Evolutionary conservation across 495 filamentous ascomycete species (phyloP).

Genomic region (Platismatia glauca): DNA sequence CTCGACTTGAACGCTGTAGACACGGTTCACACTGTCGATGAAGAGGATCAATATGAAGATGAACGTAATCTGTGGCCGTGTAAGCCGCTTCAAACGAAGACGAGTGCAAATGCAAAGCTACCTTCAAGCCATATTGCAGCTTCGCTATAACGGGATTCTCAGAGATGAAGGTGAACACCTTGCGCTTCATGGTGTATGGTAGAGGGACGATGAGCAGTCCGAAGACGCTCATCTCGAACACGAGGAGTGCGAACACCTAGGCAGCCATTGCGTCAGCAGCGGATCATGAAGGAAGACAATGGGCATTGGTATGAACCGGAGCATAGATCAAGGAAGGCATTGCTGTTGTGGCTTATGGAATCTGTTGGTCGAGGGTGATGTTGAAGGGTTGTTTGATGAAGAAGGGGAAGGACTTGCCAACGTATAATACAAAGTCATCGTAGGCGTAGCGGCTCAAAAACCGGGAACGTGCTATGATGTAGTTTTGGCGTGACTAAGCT

Average conservation of each 20-base stretch:
- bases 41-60: slow-evolving; percentile 98
- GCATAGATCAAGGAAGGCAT: slow-evolving; percentile 34
- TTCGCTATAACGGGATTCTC: slow-evolving; percentile 77
- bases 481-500: slow-evolving; percentile 7
- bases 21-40: slow-evolving; percentile 96
- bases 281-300: background rate
- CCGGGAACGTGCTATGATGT: slow-evolving; percentile 24
- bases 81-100: slow-evolving; percentile 6
- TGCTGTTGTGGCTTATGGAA: slow-evolving; percentile 4
- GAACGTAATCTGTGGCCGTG: slow-evolving; percentile 75
- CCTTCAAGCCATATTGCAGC: slow-evolving; percentile 72
- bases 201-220: slow-evolving; percentile 85
- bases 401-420: slow-evolving; percentile 55
- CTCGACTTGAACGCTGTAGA: slow-evolving; percentile 92
- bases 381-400: slow-evolving; percentile 5
- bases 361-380: slow-evolving; percentile 1
- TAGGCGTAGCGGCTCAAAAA: slow-evolving; percentile 32
- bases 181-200: slow-evolving; percentile 76
- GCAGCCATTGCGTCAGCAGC: slow-evolving; percentile 15
- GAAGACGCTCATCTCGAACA: slow-evolving; percentile 91
- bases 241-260: slow-evolving; percentile 87
- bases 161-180: slow-evolving; percentile 87
- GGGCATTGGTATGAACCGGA: slow-evolving; percentile 22
- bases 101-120: slow-evolving; percentile 22
- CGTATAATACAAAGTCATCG: slow-evolving; percentile 98